Conservation (phyloP, 257 asterid species). For the Solanum bulbocastanum region DNA sequence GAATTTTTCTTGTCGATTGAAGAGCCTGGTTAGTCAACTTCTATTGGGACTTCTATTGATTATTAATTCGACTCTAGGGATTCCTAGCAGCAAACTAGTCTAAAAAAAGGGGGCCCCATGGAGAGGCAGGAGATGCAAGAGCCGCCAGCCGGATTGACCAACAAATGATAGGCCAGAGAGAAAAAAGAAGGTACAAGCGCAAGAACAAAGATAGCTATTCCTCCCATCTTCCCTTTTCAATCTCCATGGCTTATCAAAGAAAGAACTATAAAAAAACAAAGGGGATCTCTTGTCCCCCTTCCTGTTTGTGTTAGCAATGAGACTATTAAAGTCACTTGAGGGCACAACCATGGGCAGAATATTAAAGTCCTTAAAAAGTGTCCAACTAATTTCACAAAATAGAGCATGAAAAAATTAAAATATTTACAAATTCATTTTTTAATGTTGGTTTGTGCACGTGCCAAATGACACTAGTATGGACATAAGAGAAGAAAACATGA, state of each 20-base stretch:
- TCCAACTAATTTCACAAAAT: neutral
- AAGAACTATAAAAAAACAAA: neutral
- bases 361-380: neutral
- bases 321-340: neutral
- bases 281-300: neutral
- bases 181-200: too few species aligned
- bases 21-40: too few species aligned
- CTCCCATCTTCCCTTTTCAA: too few species aligned
- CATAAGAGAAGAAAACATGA: neutral
- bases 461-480: neutral
- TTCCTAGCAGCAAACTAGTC: neutral
- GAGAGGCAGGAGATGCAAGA: neutral
- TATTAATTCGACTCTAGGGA: too few species aligned
- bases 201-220: too few species aligned
- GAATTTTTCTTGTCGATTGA: neutral
- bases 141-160: neutral
- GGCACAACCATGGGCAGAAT: neutral
- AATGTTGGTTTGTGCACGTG: neutral
- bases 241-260: too few species aligned
- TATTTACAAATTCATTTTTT: neutral
- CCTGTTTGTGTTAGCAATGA: neutral
- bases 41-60: too few species aligned
- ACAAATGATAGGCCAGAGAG: neutral
- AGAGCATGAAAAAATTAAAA: neutral
- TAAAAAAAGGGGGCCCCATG: neutral